Conservation (phyloP, 2,329 filamentous ascomycete species). For the Diaporthe ampelina region DNA sequence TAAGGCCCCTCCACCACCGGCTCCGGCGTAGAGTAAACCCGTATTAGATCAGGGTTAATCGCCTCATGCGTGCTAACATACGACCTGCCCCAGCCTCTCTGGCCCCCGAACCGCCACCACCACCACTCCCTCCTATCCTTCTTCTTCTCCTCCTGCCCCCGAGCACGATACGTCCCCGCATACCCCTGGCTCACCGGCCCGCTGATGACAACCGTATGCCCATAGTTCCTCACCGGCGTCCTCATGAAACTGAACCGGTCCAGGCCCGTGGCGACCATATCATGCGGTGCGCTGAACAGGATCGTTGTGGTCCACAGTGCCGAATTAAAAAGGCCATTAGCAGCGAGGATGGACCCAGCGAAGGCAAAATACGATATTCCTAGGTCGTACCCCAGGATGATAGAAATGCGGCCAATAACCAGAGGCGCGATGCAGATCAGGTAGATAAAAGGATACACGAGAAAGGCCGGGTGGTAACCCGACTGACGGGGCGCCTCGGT, state of each 20-base stretch:
- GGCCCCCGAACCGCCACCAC: slow-evolving; percentile 31
- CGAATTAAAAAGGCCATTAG: slow-evolving; percentile 42
- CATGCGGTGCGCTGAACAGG: slow-evolving; percentile 40
- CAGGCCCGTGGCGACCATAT: slow-evolving; percentile 41
- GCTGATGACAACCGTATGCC: slow-evolving; percentile 13
- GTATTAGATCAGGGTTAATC: slow-evolving; percentile 20
- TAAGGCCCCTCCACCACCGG: slow-evolving; percentile 20
- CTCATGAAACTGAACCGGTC: slow-evolving; percentile 42
- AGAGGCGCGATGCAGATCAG: slow-evolving; percentile 42
- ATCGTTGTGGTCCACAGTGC: slow-evolving; percentile 44
- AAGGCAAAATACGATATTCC: slow-evolving; percentile 37
- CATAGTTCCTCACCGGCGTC: slow-evolving; percentile 34
- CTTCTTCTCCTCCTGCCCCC: neutral
- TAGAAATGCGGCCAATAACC: slow-evolving; percentile 37
- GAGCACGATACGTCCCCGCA: neutral
- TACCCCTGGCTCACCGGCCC: slow-evolving; percentile 20
- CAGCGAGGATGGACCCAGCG: slow-evolving; percentile 39
- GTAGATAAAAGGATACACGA: slow-evolving; percentile 43
- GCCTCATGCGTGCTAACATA: slow-evolving; percentile 19
- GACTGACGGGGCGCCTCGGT: slow-evolving; percentile 27
- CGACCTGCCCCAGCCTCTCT: neutral
- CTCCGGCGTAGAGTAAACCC: neutral
- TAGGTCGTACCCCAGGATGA: slow-evolving; percentile 29
- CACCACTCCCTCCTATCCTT: slow-evolving; percentile 20
- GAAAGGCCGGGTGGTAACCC: slow-evolving; percentile 44